These are phyloP conservation scores for Metarhizium anisopliae DNA, from an alignment of 2,329 filamentous ascomycete species.

Conservation along the genomic window DNA sequence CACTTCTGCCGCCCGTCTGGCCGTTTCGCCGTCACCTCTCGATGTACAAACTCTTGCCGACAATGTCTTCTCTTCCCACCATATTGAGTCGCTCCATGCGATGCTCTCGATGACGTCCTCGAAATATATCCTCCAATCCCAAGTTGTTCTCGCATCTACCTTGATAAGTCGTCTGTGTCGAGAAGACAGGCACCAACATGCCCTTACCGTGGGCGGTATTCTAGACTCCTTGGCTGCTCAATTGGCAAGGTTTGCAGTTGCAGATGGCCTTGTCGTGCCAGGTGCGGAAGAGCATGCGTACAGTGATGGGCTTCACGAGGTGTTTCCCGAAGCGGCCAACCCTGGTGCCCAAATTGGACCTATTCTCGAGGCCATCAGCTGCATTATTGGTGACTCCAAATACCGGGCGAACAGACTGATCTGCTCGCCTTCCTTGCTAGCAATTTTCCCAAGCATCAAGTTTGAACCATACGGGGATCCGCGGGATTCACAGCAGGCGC, in stretches of 20 bases:
- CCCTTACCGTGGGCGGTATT: slow-evolving; percentile 63
- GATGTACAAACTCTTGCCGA: slow-evolving; percentile 48
- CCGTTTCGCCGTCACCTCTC: slow-evolving; percentile 39
- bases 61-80: slow-evolving; percentile 52
- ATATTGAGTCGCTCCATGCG: slow-evolving; percentile 52
- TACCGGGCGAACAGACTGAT: slow-evolving; percentile 65
- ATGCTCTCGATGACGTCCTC: slow-evolving; percentile 54
- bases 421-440: slow-evolving; percentile 59
- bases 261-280: slow-evolving; percentile 60
- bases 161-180: slow-evolving; percentile 53
- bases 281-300: slow-evolving; percentile 47
- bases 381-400: slow-evolving; percentile 70
- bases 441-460: slow-evolving; percentile 55
- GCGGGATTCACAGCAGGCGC: slow-evolving; percentile 32
- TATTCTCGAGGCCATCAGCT: slow-evolving; percentile 67
- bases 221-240: slow-evolving; percentile 70
- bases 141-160: slow-evolving; percentile 50
- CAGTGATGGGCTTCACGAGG: slow-evolving; percentile 44
- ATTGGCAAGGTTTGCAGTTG: slow-evolving; percentile 61
- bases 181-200: slow-evolving; percentile 59
- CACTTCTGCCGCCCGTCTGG: slow-evolving; percentile 52
- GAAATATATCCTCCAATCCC: slow-evolving; percentile 45
- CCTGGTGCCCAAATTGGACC: slow-evolving; percentile 51
- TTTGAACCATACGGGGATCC: slow-evolving; percentile 39
- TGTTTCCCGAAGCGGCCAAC: slow-evolving; percentile 54